Evolutionary conservation across 2,329 filamentous ascomycete species (phyloP).

Genomic region (Calonectria leucothoes): DNA sequence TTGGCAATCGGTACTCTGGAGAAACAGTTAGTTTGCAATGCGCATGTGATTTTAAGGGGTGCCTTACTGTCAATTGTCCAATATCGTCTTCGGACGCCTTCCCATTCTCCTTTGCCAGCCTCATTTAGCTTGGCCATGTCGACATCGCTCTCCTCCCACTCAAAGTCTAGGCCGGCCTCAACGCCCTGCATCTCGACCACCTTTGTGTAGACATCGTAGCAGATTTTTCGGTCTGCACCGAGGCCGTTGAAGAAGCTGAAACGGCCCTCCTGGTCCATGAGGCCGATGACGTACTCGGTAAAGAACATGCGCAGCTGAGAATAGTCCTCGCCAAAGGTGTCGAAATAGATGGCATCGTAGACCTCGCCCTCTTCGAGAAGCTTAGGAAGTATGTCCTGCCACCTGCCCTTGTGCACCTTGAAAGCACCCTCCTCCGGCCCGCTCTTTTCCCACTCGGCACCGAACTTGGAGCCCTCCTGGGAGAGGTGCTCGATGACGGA

Average conservation of each 20-base stretch:
- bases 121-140: slow-evolving; percentile 73
- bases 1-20: slow-evolving; percentile 76
- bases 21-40: slow-evolving; percentile 39
- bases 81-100: slow-evolving; percentile 87
- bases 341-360: slow-evolving; percentile 95
- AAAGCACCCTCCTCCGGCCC: slow-evolving; percentile 74
- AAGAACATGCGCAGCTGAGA: slow-evolving; percentile 87
- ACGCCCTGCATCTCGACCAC: slow-evolving; percentile 91
- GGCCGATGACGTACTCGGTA: slow-evolving; percentile 82
- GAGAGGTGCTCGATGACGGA: slow-evolving; percentile 76
- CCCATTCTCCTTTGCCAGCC: slow-evolving; percentile 82
- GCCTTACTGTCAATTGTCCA: slow-evolving; percentile 83
- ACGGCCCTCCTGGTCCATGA: slow-evolving; percentile 78
- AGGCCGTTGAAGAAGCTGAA: slow-evolving; percentile 94
- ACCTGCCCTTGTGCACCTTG: slow-evolving; percentile 75
- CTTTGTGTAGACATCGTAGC: slow-evolving; percentile 95
- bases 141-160: slow-evolving; percentile 84
- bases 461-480: slow-evolving; percentile 62
- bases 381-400: slow-evolving; percentile 82
- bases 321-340: slow-evolving; percentile 97
- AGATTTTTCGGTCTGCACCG: slow-evolving; percentile 90
- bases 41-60: background rate
- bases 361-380: slow-evolving; percentile 75
- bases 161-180: slow-evolving; percentile 89
- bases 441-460: slow-evolving; percentile 64